Percentiles rank a stretch among this genome's conserved stretches.
phyloP scores from a whole-genome alignment of 2,329 filamentous ascomycete species.

The Penicillium sp. region DNA sequence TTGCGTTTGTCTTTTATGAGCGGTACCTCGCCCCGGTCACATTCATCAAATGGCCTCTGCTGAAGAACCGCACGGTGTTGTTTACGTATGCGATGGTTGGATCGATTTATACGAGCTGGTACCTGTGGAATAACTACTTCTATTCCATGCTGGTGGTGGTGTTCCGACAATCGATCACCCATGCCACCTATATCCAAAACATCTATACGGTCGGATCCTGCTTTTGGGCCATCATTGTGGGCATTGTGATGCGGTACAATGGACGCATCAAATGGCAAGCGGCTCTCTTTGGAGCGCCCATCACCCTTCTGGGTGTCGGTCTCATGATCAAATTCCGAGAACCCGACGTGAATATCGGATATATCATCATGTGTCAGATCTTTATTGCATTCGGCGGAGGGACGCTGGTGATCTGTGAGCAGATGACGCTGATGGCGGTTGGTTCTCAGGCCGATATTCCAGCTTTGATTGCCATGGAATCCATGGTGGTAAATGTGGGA shows the following conservation, averaged over 20 bases:
- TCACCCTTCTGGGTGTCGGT: constrained; percentile 50
- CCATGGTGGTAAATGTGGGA: constrained; percentile 53
- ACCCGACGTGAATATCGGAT: constrained; percentile 45
- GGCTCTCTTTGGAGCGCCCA: constrained; percentile 49
- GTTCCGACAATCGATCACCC: constrained; percentile 27
- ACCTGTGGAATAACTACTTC: constrained; percentile 31
- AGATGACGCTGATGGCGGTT: constrained; percentile 52
- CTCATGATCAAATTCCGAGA: constrained; percentile 54
- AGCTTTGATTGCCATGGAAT: constrained; percentile 50
- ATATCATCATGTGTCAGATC: constrained; percentile 54
- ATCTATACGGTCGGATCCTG: constrained; percentile 51
- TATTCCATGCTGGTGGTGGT: constrained; percentile 25
- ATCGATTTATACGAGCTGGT: constrained; percentile 29
- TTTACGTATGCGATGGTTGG: constrained; percentile 27
- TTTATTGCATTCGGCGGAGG: constrained; percentile 53
- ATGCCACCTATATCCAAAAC: constrained; percentile 42
- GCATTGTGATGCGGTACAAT: constrained; percentile 47
- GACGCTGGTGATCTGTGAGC: constrained; percentile 48
- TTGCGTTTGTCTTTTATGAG: constrained; percentile 52
- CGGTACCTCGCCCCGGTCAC: constrained; percentile 42
- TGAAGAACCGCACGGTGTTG: constrained; percentile 26
- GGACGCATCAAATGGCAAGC: constrained; percentile 54
- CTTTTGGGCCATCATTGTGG: constrained; percentile 51
- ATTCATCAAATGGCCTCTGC: constrained; percentile 45
- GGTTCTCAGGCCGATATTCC: constrained; percentile 54